These are phyloP conservation scores for Nitzschia palea DNA, from an alignment of 108 stramenopile species.

Conservation along the genomic window DNA sequence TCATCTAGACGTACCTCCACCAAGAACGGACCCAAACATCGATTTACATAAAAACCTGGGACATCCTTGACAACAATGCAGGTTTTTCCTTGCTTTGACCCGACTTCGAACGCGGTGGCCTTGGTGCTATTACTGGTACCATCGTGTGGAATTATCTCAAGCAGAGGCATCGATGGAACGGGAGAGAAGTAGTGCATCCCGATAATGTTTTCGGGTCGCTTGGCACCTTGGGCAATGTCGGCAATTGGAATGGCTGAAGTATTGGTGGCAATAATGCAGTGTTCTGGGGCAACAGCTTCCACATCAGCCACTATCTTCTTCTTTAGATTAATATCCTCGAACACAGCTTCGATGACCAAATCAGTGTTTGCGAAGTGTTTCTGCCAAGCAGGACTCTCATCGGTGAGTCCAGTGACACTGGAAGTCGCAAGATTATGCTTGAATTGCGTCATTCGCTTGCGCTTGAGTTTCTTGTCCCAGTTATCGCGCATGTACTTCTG, in stretches of 20 bases:
- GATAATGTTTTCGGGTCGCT: constrained; percentile 90
- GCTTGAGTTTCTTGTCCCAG: constrained; percentile 92
- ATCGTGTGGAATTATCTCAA: constrained; percentile 97
- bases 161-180: constrained; percentile 97
- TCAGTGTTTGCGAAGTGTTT: constrained; percentile 90
- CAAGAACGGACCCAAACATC: constrained; percentile 97
- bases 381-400: constrained; percentile 71
- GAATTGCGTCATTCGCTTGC: constrained; percentile 91
- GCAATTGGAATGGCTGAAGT: constrained; percentile 98
- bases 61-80: constrained; percentile 98
- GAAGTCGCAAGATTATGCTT: constrained; percentile 86
- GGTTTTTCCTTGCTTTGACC: constrained; percentile 98
- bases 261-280: constrained; percentile 98
- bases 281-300: constrained; percentile 87
- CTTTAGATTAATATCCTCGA: constrained; percentile 96
- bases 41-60: constrained; percentile 99
- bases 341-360: constrained; percentile 98
- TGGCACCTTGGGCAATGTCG: constrained; percentile 91
- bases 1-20: constrained; percentile 64
- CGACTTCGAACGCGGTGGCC: constrained; percentile 95
- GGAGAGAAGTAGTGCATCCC: constrained; percentile 99
- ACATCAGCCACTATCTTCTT: constrained; percentile 90
- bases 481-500: constrained; percentile 89
- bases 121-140: constrained; percentile 82
- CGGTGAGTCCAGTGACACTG: constrained; percentile 89